These are phyloP conservation scores for Neonectria faginata DNA, from an alignment of 2,329 filamentous ascomycete genomes.

Conservation along the genomic window DNA sequence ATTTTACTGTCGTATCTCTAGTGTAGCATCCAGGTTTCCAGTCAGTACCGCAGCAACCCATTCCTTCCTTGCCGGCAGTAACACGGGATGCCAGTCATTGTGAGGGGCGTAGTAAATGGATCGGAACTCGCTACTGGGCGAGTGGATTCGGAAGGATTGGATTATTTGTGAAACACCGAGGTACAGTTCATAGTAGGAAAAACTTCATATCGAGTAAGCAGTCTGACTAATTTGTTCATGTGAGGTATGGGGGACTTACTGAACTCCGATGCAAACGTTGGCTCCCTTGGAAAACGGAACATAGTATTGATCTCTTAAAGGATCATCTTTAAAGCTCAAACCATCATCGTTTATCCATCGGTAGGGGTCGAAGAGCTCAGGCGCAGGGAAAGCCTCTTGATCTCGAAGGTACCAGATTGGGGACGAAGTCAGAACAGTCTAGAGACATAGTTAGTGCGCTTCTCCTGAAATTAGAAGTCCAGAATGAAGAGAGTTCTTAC, in stretches of 20 bases:
- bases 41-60: slow-evolving; percentile 6
- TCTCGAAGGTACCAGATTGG: slow-evolving; percentile 48
- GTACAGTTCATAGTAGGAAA: slow-evolving; percentile 1
- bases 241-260: slow-evolving; percentile 36
- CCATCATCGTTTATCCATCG: slow-evolving; percentile 40
- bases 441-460: not conserved
- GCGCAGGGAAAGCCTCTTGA: slow-evolving; percentile 42
- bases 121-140: not conserved
- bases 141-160: not conserved
- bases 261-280: slow-evolving; percentile 45
- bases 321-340: slow-evolving; percentile 21
- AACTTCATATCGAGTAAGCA: not conserved
- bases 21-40: not conserved
- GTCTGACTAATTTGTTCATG: too few species aligned
- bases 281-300: slow-evolving; percentile 47
- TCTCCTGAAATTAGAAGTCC: too few species aligned
- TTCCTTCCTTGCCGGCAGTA: slow-evolving; percentile 1
- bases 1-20: not conserved
- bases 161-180: not conserved
- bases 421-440: slow-evolving; percentile 46
- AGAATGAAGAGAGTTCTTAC: slow-evolving; percentile 24
- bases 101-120: not conserved
- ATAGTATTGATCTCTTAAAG: slow-evolving; percentile 44
- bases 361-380: slow-evolving; percentile 42
- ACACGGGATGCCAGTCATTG: not conserved